These are phyloP conservation scores for Serendipita sp. DNA, from an alignment of 768 basidiomycete genomes.

Conservation along the genomic window DNA sequence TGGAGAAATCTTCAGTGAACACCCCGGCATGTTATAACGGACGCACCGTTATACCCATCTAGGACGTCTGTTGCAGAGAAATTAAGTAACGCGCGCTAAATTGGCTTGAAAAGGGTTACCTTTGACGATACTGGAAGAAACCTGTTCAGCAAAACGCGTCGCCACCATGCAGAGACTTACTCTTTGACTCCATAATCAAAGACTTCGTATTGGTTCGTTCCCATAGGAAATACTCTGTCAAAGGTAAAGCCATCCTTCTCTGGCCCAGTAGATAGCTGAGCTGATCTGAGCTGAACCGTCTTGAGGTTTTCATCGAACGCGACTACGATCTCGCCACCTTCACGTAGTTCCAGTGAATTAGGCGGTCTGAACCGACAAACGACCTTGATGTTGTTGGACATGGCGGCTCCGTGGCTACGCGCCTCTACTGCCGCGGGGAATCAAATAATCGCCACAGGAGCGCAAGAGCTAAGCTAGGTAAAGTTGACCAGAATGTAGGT, in stretches of 20 bases:
- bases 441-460: too few relatives aligned
- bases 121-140: conserved; percentile 1
- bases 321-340: conserved; percentile 81
- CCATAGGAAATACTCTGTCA: conserved; percentile 90
- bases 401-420: neutral
- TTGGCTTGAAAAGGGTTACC: neutral
- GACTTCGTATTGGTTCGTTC: conserved; percentile 79
- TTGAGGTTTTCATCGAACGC: conserved; percentile 75
- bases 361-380: conserved; percentile 99
- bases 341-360: conserved; percentile 77
- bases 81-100: neutral
- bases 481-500: too few relatives aligned
- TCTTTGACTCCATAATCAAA: conserved; percentile 99
- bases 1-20: neutral
- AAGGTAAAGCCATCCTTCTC: conserved; percentile 98
- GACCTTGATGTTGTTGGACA: conserved; percentile 84
- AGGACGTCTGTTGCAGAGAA: conserved; percentile 61
- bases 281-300: conserved; percentile 64
- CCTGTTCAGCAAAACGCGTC: conserved; percentile 65
- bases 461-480: too few relatives aligned
- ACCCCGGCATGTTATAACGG: conserved; percentile 17
- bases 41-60: conserved; percentile 95
- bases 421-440: too few relatives aligned
- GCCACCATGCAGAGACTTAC: conserved; percentile 30
- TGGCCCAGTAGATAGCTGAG: conserved; percentile 55